Evolutionary conservation across 768 basidiomycete genomes (phyloP).

Genomic region (Mycena olivaceomarginata): DNA sequence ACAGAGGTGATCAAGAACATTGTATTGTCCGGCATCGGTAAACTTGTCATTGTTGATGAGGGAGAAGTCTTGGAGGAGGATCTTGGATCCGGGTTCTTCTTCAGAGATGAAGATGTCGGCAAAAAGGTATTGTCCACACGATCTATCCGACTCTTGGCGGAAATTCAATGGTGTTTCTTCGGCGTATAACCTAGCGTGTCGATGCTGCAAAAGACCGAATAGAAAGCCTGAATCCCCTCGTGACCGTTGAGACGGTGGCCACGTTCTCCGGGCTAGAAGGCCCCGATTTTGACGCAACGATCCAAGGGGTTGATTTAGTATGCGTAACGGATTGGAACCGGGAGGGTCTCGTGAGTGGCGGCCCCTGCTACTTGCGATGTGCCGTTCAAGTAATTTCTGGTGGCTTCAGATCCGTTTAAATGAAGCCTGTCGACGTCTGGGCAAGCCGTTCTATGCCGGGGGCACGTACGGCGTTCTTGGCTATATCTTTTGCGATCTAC

Average conservation of each 20-base stretch:
- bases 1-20: constrained; percentile 98
- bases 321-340: constrained; percentile 89
- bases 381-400: constrained; percentile 34
- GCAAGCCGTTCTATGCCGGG: constrained; percentile 93
- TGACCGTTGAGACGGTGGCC: constrained; percentile 83
- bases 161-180: constrained; percentile 64
- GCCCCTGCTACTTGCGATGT: constrained; percentile 28
- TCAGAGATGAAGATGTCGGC: constrained; percentile 94
- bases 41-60: constrained; percentile 88
- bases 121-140: constrained; percentile 76
- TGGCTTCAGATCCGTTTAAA: constrained; percentile 82
- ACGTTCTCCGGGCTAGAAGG: constrained; percentile 67
- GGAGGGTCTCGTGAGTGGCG: constrained; percentile 79
- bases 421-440: constrained; percentile 81
- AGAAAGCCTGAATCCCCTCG: constrained; percentile 94
- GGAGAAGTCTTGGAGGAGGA: constrained; percentile 87
- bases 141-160: constrained; percentile 47
- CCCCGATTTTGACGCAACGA: constrained; percentile 73
- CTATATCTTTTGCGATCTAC: constrained; percentile 96
- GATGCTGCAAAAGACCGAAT: constrained; percentile 91
- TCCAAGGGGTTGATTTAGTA: constrained; percentile 86
- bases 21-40: constrained; percentile 96
- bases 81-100: constrained; percentile 95
- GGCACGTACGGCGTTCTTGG: constrained; percentile 93
- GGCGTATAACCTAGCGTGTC: constrained; percentile 78